Percentiles rank a stretch among this genome's conserved stretches.
phyloP scores from a whole-genome alignment of 768 basidiomycete species.

The Mycena haematopus region DNA sequence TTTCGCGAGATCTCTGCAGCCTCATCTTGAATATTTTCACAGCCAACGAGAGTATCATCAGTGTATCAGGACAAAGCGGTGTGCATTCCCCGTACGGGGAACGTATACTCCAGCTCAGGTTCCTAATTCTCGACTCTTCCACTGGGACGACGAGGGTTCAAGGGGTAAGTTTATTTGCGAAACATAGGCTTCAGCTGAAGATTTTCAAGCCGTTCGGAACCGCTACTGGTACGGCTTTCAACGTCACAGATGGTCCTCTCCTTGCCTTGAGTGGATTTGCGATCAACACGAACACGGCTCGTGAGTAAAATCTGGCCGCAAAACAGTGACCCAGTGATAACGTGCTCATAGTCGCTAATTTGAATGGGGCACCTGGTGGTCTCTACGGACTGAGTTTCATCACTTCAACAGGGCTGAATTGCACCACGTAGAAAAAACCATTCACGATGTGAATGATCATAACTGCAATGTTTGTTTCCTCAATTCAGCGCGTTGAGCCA shows the following conservation, averaged over 20 bases:
- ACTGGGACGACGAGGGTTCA: slow-evolving; percentile 8
- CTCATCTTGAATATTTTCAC: not conserved
- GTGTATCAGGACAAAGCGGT: slow-evolving; percentile 7
- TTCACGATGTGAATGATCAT: no score
- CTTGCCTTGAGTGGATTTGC: slow-evolving; percentile 9
- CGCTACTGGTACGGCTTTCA: slow-evolving; percentile 14
- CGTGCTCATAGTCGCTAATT: not conserved
- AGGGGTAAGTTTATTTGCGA: slow-evolving; percentile 2
- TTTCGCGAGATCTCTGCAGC: not conserved
- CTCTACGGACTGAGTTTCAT: slow-evolving; percentile 1
- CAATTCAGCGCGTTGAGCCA: no score
- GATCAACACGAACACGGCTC: slow-evolving; percentile 5
- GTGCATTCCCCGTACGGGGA: not conserved
- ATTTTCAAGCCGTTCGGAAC: not conserved
- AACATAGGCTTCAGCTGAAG: no score
- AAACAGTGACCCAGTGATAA: not conserved
- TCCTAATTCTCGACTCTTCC: slow-evolving; percentile 7
- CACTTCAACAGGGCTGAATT: not conserved
- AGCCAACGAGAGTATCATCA: slow-evolving; percentile 12
- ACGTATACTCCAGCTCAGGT: slow-evolving; percentile 4
- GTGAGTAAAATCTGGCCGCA: slow-evolving; percentile 1
- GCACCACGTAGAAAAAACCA: not conserved
- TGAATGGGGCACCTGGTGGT: not conserved
- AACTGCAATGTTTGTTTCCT: no score
- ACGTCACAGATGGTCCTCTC: not conserved